Evolutionary conservation across 78 protist species (phyloP).

Genomic region (Isochrysis galbana): DNA sequence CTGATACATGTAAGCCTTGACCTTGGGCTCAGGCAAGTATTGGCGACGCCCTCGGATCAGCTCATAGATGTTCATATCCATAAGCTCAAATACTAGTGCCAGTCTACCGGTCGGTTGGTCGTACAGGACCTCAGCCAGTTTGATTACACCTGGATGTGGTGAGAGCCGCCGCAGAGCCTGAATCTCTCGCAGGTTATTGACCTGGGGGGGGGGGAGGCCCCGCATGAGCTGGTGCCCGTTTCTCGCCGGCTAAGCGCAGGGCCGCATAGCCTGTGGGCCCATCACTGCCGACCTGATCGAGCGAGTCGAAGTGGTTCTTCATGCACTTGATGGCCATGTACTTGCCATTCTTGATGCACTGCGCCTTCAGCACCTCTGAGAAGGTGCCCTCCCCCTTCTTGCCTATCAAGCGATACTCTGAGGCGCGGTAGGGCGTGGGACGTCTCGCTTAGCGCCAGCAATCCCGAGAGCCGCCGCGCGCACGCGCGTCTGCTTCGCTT

Average conservation of each 20-base stretch:
- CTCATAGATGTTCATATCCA: conserved; percentile 90
- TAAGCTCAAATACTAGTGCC: conserved; percentile 87
- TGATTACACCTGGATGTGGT: conserved; percentile 80
- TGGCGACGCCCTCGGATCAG: conserved; percentile 69
- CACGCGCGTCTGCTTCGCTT: too few relatives aligned
- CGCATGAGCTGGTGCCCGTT: too few relatives aligned
- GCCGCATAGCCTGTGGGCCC: too few relatives aligned
- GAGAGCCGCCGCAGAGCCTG: conserved; percentile 81
- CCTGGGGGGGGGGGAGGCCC: conserved; percentile 32
- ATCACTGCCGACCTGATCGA: conserved; percentile 76
- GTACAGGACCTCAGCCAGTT: conserved; percentile 77
- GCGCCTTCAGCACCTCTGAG: conserved; percentile 86
- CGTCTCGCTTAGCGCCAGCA: too few relatives aligned
- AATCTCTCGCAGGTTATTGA: conserved; percentile 82
- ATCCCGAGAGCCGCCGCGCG: too few relatives aligned
- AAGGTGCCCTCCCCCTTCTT: conserved; percentile 94
- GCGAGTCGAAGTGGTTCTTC: conserved; percentile 74
- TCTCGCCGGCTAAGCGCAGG: too few relatives aligned
- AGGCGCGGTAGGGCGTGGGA: too few relatives aligned
- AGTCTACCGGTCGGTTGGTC: conserved; percentile 65
- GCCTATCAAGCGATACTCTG: conserved; percentile 67
- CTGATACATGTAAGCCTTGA: conserved; percentile 72
- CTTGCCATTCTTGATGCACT: conserved; percentile 52
- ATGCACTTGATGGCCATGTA: conserved; percentile 86
- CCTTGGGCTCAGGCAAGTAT: conserved; percentile 56